Conservation (phyloP, 2,329 filamentous ascomycete genomes). For the Aspergillus quadricinctus region DNA sequence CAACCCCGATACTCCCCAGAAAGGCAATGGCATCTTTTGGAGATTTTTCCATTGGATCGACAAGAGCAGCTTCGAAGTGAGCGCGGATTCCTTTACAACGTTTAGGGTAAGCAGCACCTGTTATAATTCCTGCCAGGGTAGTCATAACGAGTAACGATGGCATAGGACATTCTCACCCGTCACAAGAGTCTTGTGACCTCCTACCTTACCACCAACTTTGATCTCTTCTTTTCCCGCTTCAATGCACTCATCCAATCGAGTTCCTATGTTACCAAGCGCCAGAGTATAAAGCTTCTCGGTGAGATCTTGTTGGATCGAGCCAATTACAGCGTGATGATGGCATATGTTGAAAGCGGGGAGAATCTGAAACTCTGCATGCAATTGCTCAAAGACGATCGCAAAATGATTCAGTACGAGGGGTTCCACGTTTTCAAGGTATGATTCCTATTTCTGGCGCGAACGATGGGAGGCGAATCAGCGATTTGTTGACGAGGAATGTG, state of each 20-base stretch:
- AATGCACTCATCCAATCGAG: constrained; percentile 84
- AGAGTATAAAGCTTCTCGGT: constrained; percentile 94
- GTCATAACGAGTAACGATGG: constrained; percentile 8
- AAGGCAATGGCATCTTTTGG: constrained; percentile 87
- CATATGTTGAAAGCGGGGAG: constrained; percentile 90
- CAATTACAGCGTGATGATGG: constrained; percentile 97
- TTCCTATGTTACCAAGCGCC: constrained; percentile 95
- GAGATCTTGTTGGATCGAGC: constrained; percentile 91
- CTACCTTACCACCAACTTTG: constrained; percentile 86
- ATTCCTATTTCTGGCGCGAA: neutral
- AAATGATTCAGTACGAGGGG: constrained; percentile 99
- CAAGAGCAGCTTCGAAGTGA: constrained; percentile 91
- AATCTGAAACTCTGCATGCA: constrained; percentile 99
- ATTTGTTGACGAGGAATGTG: constrained; percentile 18
- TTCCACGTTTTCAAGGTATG: constrained; percentile 94
- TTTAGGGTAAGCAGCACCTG: constrained; percentile 64
- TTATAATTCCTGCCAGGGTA: neutral
- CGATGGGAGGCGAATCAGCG: neutral
- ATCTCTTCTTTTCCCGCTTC: constrained; percentile 87
- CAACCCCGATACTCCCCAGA: constrained; percentile 69
- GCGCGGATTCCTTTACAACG: constrained; percentile 94
- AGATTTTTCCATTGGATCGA: constrained; percentile 97
- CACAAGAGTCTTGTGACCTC: constrained; percentile 88
- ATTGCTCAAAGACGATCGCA: constrained; percentile 85
- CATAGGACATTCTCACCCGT: constrained; percentile 82